Evolutionary conservation across 73 alveolate genomes (phyloP), one percentile per base, ranked within the genome.

Genomic region (Vitrella brassicaformis): DNA sequence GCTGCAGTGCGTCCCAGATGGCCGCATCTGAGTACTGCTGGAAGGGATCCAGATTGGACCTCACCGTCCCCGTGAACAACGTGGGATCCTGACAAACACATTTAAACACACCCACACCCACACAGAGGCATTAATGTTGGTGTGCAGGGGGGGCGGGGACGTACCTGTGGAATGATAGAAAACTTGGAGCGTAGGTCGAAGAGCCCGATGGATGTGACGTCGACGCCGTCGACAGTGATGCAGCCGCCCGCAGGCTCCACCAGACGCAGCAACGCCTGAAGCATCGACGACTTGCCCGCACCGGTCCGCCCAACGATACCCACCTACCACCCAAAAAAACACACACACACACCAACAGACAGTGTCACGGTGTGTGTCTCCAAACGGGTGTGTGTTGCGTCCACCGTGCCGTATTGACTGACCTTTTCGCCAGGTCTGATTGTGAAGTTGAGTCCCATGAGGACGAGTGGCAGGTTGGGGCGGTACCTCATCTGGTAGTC

Each of bases 391-490:
- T 14, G 4, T 4, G 14, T 8, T 39, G 22, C 14, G 22, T 39
- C 56, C 4, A 4, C 22, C 14, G 14, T 39, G 22, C 56, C 56
- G 22, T 39, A 4, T 39, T 39, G 56, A 4, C 95, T 93, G 25
- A 91, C 73, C 79, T 91, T 86, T 73, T 91, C 93, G 19, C 95
- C 94, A 19, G 87, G 81, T 27, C 72, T 64, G 47, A 92, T 82
- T 67, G 70, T 70, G 64, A 91, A 91, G 47, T 84, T 69, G 31
- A 93, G 72, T 73, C 89, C 84, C 77, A 72, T 85, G 67, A 93
- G 68, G 30, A 89, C 96, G 27, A 89, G 82, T 0, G 87, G 84
- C 28, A 86, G 73, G 27, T 91, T 86, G 7, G 87, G 91, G 27
- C 94, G 77, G 86, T 93, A 93, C 56, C 56, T 39, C 56, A 39